Evolutionary conservation across 495 filamentous ascomycete genomes (phyloP), one percentile per base, ranked within the genome.

Genomic region (Talaromyces liani): DNA sequence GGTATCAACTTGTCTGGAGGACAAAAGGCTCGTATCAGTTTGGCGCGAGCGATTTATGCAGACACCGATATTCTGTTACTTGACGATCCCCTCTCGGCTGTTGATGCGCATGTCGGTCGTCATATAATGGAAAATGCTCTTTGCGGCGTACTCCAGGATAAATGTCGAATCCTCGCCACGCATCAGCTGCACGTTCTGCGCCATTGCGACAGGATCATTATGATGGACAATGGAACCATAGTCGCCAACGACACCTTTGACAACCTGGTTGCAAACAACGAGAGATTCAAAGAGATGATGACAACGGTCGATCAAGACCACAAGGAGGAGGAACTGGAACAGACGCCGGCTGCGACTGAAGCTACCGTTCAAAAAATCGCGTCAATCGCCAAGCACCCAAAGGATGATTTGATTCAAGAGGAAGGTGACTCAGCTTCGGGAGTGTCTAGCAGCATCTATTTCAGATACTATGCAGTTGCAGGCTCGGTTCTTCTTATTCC

Each of bases 361-460:
- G n/a, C 9, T 14, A 36, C 27, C 12, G 31, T 10, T 12, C 25
- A 54, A 53, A 49, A 47, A 24, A 62, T 62, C 47, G 66, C 65
- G 1, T 64, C 64, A 6, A 87, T 87, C 72, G 87, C 84, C 70
- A 84, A 83, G 68, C 82, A 84, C 67, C 68, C 68, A 68, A 80
- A 76, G 25, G 80, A 75, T 18, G 85, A 80, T 14, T 76, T 97
- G 54, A 97, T 97, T 92, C 91, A 95, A 69, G 80, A 88, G 25
- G 93, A 98, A 77, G 93, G 97, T 67, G 80, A 88, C 58, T 90
- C 90, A 0, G 84, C 90, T 22, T 79, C 87, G n/a, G 90, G 87
- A 57, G 91, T 97, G 0, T 82, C 89, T 0, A 93, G 89, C 91
- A 82, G 78, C 12, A 89, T 97, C 4, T 98, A 93, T 77, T 73